Evolutionary conservation across 331 rosid genomes (phyloP).

Genomic region (Quercus phellos): DNA sequence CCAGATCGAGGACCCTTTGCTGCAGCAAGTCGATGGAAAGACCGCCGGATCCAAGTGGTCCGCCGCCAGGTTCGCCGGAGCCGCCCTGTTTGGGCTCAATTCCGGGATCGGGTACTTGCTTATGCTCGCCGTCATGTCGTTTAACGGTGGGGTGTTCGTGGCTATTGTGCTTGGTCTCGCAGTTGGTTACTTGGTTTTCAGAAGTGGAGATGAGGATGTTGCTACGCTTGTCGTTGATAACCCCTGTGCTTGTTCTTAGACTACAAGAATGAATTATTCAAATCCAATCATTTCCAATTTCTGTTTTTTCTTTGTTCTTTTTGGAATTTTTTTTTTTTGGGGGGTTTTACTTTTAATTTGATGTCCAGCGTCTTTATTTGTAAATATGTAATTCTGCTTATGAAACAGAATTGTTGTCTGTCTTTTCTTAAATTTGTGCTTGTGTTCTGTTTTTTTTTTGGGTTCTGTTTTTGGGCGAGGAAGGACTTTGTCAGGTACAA

Average conservation of each 20-base stretch:
- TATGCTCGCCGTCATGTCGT: slow-evolving; percentile 91
- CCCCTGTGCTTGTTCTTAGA: slow-evolving; percentile 79
- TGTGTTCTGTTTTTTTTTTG: no score
- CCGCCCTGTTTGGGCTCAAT: slow-evolving; percentile 59
- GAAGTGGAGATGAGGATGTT: slow-evolving; percentile 49
- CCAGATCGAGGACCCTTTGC: slow-evolving; percentile 55
- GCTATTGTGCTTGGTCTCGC: slow-evolving; percentile 72
- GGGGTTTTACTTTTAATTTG: not conserved
- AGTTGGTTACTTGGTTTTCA: slow-evolving; percentile 55
- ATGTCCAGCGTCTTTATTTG: not conserved
- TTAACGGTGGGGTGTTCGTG: slow-evolving; percentile 79
- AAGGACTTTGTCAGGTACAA: no score
- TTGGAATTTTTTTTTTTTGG: not conserved
- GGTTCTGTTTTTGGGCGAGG: no score
- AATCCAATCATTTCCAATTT: not conserved
- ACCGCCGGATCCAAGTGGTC: slow-evolving; percentile 31
- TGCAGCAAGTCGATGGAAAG: slow-evolving; percentile 15
- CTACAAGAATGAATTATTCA: not conserved
- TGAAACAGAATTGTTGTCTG: not conserved
- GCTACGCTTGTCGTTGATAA: slow-evolving; percentile 39
- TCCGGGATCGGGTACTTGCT: slow-evolving; percentile 86
- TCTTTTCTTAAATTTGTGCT: no score
- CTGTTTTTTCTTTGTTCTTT: not conserved
- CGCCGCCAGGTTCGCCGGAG: slow-evolving; percentile 42
- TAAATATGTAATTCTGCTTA: not conserved